Base-by-base conservation (phyloP, 2,329 filamentous ascomycete species). In the Colletotrichum navitas region DNA sequence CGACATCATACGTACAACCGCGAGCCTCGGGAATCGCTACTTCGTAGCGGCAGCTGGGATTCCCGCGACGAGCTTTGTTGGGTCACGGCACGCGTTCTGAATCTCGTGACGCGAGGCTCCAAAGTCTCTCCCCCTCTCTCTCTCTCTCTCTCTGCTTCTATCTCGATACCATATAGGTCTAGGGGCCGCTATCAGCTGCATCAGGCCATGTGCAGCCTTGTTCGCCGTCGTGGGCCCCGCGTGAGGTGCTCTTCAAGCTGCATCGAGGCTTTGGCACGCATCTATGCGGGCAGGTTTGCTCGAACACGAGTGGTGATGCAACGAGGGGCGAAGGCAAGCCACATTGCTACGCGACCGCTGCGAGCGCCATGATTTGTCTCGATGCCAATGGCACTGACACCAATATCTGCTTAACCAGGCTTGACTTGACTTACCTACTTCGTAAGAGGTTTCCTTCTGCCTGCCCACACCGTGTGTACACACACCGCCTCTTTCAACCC, bases 401-500 rank as follows among this genome's bases (percentile, higher is more conserved):
- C 26, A 55, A 43, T 55, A 39, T 45, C 52, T 39, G 51, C 62
- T 26, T 41, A n/a, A 41, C n/a, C 34, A 3, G 54, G 34, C 12
- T 26, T 41, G 55, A 41, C 39, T 56, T 24, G 26, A 36, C 34
- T 39, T 59, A 34, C 34, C 47, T 59, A 45, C 47, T 56, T 32
- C 66, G 29, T 66, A 24, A 59, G 55, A 60, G 67, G 63, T 34
- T 60, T 29, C 51, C 68, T 59, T 51, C 58, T 71, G 34, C 51
- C 61, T 59, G 59, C 54, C 65, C n/a, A 47, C 54, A 54, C 41
- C 14, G 4, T 14, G 36, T 39, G 36, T 34, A 39, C 36, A 32
- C 54, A 71, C 68, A 71, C 69, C 69, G 69, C 69, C 69, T 69
- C 59, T 72, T 72, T 14, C 49, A 41, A 41, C 69, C 54, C 69